Conservation (phyloP, 768 basidiomycete species). For the Auriscalpium orientale region DNA sequence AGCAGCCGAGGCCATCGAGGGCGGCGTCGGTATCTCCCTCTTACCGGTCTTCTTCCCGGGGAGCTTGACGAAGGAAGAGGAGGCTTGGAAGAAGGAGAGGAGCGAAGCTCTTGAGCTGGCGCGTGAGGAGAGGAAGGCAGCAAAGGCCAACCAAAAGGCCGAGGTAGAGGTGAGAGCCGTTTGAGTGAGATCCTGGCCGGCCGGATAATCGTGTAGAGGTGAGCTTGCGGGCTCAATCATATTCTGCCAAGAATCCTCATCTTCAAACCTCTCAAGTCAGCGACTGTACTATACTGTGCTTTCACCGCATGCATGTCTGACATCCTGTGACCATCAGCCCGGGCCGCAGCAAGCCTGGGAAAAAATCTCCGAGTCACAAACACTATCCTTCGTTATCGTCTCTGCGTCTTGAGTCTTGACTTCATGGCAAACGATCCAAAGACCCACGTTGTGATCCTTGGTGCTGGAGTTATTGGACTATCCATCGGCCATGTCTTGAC, state of each 20-base stretch:
- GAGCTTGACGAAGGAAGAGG: constrained; percentile 11
- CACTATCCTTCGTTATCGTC: background rate
- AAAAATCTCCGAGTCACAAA: background rate
- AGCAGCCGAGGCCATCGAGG: constrained; percentile 8
- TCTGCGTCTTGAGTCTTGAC: background rate
- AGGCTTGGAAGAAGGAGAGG: background rate
- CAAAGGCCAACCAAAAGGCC: no score
- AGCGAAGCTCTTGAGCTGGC: background rate
- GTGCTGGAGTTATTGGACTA: constrained; percentile 39
- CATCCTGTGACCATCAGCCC: no score
- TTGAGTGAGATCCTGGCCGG: no score
- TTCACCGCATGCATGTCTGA: no score
- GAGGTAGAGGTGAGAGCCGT: no score
- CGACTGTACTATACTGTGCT: no score
- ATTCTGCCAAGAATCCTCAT: no score
- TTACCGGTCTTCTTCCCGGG: constrained; percentile 17
- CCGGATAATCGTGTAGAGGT: no score
- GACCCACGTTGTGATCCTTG: constrained; percentile 29
- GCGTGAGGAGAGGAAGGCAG: no score
- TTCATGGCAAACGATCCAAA: background rate
- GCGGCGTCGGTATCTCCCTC: constrained; percentile 13
- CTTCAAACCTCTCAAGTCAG: no score
- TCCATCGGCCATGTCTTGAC: constrained; percentile 32
- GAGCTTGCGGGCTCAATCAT: no score
- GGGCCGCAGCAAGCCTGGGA: background rate